phyloP scores from a whole-genome alignment of 306 rosid genomes.

The Fragaria iinumae region DNA sequence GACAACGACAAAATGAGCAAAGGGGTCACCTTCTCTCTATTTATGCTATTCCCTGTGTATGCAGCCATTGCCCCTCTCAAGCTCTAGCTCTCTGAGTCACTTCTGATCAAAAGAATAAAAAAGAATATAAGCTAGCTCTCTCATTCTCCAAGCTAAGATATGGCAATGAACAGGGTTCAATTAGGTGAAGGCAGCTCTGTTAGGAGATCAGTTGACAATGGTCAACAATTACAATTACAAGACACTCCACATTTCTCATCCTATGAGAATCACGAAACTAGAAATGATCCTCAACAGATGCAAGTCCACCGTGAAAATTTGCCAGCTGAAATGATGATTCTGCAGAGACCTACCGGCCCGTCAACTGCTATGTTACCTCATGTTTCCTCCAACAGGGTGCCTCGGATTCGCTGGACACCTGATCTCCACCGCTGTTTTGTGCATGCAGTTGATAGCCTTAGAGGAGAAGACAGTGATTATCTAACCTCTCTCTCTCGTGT shows the following conservation, averaged over 20 bases:
- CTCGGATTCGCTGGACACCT: conserved; percentile 84
- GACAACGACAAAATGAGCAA: conserved; percentile 4
- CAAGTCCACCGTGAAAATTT: neutral
- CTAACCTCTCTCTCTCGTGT: neutral
- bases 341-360: neutral
- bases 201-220: conserved; percentile 22
- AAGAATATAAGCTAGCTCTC: neutral
- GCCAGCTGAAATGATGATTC: conserved; percentile 21
- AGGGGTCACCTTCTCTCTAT: neutral
- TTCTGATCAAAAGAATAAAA: neutral
- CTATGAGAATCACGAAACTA: neutral
- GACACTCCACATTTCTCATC: neutral
- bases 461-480: conserved; percentile 71
- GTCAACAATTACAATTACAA: conserved; percentile 1
- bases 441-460: conserved; percentile 79
- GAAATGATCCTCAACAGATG: neutral
- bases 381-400: conserved; percentile 51
- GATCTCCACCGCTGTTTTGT: conserved; percentile 75
- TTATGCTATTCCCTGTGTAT: neutral
- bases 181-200: conserved; percentile 20
- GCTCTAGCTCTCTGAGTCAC: neutral
- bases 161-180: conserved; percentile 26
- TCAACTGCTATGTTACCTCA: conserved; percentile 41
- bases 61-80: neutral
- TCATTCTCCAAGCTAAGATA: neutral